These are phyloP conservation scores for Colletotrichum sp. DNA, from an alignment of 2,329 filamentous ascomycete species.

Conservation along the genomic window DNA sequence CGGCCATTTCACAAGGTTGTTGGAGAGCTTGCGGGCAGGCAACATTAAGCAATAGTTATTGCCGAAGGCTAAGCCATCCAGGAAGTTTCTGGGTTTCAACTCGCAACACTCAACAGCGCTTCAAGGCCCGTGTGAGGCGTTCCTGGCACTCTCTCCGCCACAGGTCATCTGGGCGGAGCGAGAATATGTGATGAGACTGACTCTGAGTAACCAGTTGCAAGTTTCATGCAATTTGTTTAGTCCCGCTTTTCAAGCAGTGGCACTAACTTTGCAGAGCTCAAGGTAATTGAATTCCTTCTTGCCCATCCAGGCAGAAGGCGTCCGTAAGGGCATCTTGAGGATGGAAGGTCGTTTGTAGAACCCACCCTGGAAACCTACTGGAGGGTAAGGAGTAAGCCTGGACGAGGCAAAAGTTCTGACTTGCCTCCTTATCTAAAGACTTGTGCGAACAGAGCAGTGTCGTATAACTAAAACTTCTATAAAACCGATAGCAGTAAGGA, in stretches of 20 bases:
- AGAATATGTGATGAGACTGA: too few relatives aligned
- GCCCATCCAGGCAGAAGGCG: too few relatives aligned
- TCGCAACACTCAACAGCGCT: too few relatives aligned
- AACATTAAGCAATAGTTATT: background rate
- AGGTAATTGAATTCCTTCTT: too few relatives aligned
- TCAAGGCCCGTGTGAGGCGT: too few relatives aligned
- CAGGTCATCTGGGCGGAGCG: too few relatives aligned
- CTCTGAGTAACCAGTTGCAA: too few relatives aligned
- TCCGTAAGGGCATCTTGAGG: background rate
- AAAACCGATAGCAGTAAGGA: fast-evolving
- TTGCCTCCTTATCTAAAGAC: background rate
- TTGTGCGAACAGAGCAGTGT: background rate
- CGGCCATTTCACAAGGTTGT: background rate
- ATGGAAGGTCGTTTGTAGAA: background rate
- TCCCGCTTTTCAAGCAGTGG: too few relatives aligned
- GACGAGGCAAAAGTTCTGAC: background rate
- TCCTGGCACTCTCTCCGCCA: fast-evolving
- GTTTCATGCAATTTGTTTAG: too few relatives aligned
- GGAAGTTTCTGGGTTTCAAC: fast-evolving
- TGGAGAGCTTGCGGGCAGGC: background rate
- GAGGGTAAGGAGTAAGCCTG: background rate
- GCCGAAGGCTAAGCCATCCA: too few relatives aligned
- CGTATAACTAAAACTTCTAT: background rate
- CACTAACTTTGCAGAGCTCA: too few relatives aligned
- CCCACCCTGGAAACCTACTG: background rate